Conservation (phyloP, 257 asterid genomes). For the Petunia secreta region DNA sequence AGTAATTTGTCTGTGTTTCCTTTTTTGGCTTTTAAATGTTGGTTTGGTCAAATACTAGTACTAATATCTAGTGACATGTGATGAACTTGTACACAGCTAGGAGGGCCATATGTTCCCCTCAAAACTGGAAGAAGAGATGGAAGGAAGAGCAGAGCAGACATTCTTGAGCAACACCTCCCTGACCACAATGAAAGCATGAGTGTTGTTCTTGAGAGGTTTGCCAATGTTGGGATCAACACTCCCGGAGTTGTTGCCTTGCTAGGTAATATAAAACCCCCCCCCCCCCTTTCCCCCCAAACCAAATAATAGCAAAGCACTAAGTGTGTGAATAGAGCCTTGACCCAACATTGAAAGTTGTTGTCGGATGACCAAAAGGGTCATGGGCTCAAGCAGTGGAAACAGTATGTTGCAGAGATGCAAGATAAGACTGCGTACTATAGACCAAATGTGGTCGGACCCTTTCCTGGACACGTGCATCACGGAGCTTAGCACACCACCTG, state of each 20-base stretch:
- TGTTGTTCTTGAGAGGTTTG: constrained; percentile 82
- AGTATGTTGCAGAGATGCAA: no score
- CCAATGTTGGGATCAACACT: constrained; percentile 67
- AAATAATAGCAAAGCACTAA: no score
- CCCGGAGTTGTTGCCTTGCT: constrained; percentile 91
- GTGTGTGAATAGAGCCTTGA: no score
- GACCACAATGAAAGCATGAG: constrained; percentile 94
- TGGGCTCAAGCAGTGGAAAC: no score
- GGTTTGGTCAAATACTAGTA: not conserved
- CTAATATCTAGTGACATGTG: not conserved
- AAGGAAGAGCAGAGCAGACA: constrained; percentile 79
- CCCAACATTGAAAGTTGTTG: no score
- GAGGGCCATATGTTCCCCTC: constrained; percentile 88
- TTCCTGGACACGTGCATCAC: no score
- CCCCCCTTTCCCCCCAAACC: not conserved
- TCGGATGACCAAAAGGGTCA: no score
- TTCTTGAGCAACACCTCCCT: constrained; percentile 79
- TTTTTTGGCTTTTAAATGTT: not conserved
- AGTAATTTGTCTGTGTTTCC: not conserved
- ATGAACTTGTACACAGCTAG: constrained; percentile 50
- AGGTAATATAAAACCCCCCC: constrained; percentile 42
- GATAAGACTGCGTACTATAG: no score
- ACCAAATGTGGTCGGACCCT: no score
- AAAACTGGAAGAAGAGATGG: constrained; percentile 97
- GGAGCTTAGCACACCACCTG: not conserved